phyloP scores from a whole-genome alignment of 176 grass and related monocot genomes.

The Pontederia paniculata region DNA sequence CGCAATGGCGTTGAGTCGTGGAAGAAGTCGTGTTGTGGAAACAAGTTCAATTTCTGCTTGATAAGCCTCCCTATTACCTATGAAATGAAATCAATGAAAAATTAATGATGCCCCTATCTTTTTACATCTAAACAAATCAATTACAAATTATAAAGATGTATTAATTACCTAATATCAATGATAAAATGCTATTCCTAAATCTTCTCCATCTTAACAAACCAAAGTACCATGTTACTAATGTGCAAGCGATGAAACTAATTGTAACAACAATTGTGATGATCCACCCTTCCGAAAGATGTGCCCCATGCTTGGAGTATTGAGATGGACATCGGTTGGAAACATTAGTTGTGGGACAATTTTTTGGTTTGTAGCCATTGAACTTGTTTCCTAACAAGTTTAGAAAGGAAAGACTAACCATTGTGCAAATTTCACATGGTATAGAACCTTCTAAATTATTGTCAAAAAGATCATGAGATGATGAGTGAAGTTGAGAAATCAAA shows the following conservation, averaged over 20 bases:
- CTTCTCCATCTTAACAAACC: slow-evolving; percentile 39
- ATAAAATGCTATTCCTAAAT: slow-evolving; percentile 27
- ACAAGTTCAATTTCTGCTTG: slow-evolving; percentile 42
- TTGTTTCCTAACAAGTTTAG: slow-evolving; percentile 70
- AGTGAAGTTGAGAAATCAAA: slow-evolving; percentile 42
- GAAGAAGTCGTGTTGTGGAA: slow-evolving; percentile 68
- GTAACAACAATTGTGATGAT: slow-evolving; percentile 22
- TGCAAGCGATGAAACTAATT: slow-evolving; percentile 1
- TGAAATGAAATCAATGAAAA: no score
- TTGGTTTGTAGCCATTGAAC: slow-evolving; percentile 34
- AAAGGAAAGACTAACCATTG: slow-evolving; percentile 53
- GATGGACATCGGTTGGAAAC: slow-evolving; percentile 12
- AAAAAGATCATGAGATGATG: slow-evolving; percentile 83
- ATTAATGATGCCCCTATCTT: no score
- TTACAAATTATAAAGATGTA: no score
- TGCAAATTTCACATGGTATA: slow-evolving; percentile 68
- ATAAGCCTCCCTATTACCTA: no score
- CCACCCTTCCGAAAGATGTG: slow-evolving; percentile 25
- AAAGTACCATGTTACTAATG: slow-evolving; percentile 22
- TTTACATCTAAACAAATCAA: no score
- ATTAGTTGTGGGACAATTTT: slow-evolving; percentile 39
- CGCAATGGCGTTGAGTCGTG: slow-evolving; percentile 78
- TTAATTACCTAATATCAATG: slow-evolving; percentile 26
- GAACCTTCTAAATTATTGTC: slow-evolving; percentile 54
- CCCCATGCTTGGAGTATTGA: slow-evolving; percentile 20